These are phyloP conservation scores for Xylaria sp. DNA, from an alignment of 2,329 filamentous ascomycete species.

Conservation along the genomic window DNA sequence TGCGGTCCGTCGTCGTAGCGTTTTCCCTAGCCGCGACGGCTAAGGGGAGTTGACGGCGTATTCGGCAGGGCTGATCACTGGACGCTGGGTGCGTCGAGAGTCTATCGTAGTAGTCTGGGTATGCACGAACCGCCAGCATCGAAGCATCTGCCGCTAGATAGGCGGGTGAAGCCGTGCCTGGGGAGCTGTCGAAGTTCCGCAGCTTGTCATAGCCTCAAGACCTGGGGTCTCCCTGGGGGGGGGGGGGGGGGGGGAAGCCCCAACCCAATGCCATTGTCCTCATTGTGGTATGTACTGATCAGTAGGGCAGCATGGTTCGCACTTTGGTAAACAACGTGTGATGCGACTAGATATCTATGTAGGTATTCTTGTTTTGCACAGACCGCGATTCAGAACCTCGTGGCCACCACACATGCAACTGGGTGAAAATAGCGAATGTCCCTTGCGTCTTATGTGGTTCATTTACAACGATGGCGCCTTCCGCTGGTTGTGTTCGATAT, in stretches of 20 bases:
- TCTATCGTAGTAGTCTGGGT: background rate
- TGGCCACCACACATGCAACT: background rate
- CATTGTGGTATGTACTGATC: background rate
- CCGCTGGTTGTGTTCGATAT: background rate
- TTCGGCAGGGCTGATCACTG: background rate
- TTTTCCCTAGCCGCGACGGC: background rate
- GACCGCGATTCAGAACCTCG: background rate
- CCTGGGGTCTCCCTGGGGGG: background rate
- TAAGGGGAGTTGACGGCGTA: background rate
- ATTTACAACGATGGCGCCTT: background rate
- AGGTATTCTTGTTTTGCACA: background rate
- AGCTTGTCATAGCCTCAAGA: no score
- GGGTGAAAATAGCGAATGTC: slow-evolving; percentile 5
- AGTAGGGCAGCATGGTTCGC: background rate
- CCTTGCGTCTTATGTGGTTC: background rate
- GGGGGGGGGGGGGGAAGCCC: no score
- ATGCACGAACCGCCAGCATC: background rate
- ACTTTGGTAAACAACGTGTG: background rate
- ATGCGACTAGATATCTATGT: background rate
- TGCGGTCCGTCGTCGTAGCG: background rate
- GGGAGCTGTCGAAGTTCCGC: background rate
- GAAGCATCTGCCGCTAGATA: background rate
- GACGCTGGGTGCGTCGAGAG: background rate
- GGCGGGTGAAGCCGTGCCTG: background rate
- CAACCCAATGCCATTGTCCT: background rate